phyloP scores from a whole-genome alignment of 331 rosid species.

The Pyracantha coccinea region DNA sequence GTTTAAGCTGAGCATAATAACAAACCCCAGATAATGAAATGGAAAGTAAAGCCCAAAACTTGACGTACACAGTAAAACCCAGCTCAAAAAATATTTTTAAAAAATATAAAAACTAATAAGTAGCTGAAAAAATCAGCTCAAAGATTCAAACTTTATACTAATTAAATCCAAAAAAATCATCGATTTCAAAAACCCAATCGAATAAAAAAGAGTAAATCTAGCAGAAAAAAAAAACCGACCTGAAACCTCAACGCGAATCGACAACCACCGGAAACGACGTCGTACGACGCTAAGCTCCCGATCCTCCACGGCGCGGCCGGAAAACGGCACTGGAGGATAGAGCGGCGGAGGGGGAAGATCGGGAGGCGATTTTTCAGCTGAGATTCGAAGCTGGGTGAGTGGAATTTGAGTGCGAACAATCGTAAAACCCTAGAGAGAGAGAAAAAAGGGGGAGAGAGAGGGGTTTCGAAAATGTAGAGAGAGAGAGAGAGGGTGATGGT shows the following conservation, averaged over 20 bases:
- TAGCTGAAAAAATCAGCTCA: constrained; percentile 21
- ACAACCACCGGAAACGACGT: constrained; percentile 12
- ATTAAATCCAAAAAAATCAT: constrained; percentile 29
- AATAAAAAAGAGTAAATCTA: constrained; percentile 9
- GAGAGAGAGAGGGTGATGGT: constrained; percentile 15
- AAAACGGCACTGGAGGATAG: constrained; percentile 17
- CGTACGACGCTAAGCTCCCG: constrained; percentile 19
- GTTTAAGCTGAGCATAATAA: constrained; percentile 6
- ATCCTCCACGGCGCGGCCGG: constrained; percentile 42
- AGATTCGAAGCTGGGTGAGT: constrained; percentile 28
- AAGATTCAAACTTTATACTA: constrained; percentile 5
- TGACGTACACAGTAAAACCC: constrained; percentile 54
- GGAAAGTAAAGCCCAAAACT: constrained; percentile 41
- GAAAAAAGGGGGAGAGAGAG: not conserved
- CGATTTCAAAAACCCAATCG: constrained; percentile 7
- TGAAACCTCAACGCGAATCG: constrained; percentile 21
- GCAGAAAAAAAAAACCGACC: constrained; percentile 18
- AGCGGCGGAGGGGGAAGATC: constrained; percentile 14
- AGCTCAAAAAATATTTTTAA: constrained; percentile 24
- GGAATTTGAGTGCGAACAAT: constrained; percentile 58
- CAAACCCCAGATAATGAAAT: constrained; percentile 21
- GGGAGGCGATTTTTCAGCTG: constrained; percentile 12
- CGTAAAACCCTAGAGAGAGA: constrained; percentile 75
- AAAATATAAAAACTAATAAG: constrained; percentile 16
- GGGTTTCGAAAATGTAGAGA: constrained; percentile 47